phyloP scores from a whole-genome alignment of 75 land plant species.

The Chamaecyparis obtusa region DNA sequence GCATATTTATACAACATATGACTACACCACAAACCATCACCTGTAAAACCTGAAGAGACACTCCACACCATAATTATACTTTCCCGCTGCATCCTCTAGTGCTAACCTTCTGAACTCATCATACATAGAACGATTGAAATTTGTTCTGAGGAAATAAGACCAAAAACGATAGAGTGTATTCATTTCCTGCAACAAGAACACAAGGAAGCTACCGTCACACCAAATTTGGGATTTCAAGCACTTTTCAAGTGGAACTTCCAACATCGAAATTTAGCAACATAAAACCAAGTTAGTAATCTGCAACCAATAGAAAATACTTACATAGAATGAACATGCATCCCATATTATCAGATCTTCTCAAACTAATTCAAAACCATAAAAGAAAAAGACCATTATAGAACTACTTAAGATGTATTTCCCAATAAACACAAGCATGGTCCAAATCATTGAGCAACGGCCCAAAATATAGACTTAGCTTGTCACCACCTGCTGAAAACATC shows the following conservation, averaged over 20 bases:
- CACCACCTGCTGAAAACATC: not conserved
- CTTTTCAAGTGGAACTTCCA: not conserved
- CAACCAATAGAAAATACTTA: not conserved
- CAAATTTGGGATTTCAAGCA: not conserved
- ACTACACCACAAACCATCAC: constrained; percentile 27
- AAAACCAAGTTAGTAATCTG: not conserved
- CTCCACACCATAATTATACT: constrained; percentile 90
- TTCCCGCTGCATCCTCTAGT: constrained; percentile 87
- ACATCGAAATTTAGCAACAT: not conserved
- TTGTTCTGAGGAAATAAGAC: constrained; percentile 84
- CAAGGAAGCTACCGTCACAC: not conserved
- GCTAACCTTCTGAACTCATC: constrained; percentile 79
- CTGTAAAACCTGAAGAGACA: constrained; percentile 99
- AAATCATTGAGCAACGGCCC: not conserved
- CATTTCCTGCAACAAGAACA: constrained; percentile 77
- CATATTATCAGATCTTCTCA: not conserved
- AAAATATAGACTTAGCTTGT: not conserved
- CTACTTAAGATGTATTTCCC: not conserved
- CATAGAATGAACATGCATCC: not conserved
- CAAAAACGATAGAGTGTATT: constrained; percentile 92
- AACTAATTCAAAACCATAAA: not conserved
- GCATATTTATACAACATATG: not conserved
- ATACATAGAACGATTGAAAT: constrained; percentile 82
- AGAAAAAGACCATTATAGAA: too few relatives aligned
- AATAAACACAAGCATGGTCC: not conserved